Conservation (phyloP, 2,329 filamentous ascomycete species). For the Penicillium hesseltinei region DNA sequence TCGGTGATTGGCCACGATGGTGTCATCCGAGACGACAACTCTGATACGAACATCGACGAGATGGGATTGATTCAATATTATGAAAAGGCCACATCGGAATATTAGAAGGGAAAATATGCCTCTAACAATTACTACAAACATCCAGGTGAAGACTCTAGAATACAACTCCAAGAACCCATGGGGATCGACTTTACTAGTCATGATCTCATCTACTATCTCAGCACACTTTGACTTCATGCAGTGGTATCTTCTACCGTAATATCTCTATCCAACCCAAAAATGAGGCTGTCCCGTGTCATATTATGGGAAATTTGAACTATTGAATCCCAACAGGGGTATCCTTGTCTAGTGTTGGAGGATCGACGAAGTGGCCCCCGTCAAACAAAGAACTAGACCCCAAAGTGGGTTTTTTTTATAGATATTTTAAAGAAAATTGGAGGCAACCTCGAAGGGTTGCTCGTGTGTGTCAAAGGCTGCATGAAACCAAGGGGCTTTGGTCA, state of each 20-base stretch:
- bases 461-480: not conserved
- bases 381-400: not conserved
- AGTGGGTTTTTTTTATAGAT: not conserved
- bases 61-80: no score
- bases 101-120: no score
- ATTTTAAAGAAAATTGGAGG: not conserved
- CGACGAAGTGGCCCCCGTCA: not conserved
- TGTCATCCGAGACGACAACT: no score
- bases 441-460: not conserved
- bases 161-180: not conserved
- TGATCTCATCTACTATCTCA: not conserved
- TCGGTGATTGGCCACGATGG: no score
- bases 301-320: not conserved
- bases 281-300: not conserved
- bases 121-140: no score
- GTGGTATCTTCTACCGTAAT: not conserved
- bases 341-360: not conserved
- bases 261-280: not conserved
- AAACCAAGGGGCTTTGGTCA: not conserved
- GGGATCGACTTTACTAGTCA: not conserved
- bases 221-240: not conserved
- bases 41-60: no score
- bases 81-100: no score
- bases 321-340: constrained; percentile 24
- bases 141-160: no score